Evolutionary conservation across 306 rosid genomes (phyloP).

Genomic region (Mimosa bimucronata): DNA sequence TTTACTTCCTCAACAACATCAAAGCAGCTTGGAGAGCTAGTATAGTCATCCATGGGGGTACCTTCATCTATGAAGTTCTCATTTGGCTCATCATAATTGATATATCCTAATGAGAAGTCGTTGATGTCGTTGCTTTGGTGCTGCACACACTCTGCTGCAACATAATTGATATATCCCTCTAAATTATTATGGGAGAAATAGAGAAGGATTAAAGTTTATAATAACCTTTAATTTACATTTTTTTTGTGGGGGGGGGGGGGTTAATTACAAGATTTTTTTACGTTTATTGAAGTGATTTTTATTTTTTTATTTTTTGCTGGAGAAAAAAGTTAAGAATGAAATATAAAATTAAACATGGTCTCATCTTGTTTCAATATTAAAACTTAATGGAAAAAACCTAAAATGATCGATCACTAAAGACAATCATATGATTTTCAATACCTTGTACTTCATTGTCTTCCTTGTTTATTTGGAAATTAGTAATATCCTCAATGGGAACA

Average conservation of each 20-base stretch:
- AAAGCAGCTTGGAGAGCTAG: slow-evolving; percentile 75
- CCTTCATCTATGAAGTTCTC: slow-evolving; percentile 63
- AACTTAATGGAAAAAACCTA: not conserved
- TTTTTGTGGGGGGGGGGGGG: no score
- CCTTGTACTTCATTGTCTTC: slow-evolving; percentile 66
- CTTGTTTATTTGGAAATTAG: slow-evolving; percentile 53
- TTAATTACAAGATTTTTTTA: no score
- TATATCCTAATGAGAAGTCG: slow-evolving; percentile 69
- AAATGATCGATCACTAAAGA: not conserved
- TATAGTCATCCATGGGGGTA: slow-evolving; percentile 50
- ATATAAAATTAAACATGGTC: not conserved
- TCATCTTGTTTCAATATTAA: not conserved
- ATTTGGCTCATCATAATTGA: slow-evolving; percentile 49
- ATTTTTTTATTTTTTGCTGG: not conserved
- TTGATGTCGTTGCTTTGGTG: slow-evolving; percentile 45
- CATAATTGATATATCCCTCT: not conserved
- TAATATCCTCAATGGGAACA: slow-evolving; percentile 65
- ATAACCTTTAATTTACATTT: not conserved
- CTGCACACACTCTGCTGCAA: slow-evolving; percentile 41
- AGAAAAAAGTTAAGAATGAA: not conserved
- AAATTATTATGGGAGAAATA: not conserved
- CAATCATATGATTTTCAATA: slow-evolving; percentile 7
- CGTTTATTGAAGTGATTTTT: not conserved
- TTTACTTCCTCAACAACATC: slow-evolving; percentile 75
- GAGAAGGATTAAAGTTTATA: not conserved